Evolutionary conservation across 768 basidiomycete genomes (phyloP).

Genomic region (Pisolithus microcarpus): DNA sequence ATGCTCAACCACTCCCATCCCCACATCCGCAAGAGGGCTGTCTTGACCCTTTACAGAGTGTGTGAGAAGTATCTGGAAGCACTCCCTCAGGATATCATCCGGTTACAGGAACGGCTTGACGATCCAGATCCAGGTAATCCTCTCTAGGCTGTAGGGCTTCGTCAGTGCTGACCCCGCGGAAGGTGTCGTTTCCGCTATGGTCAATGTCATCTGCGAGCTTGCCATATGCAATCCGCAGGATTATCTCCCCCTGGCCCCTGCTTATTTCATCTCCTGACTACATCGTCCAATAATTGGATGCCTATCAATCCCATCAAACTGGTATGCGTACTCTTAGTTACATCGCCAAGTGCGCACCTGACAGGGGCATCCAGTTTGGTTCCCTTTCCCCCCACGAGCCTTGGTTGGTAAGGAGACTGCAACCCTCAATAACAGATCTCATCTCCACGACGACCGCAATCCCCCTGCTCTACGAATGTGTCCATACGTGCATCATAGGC

Average conservation of each 20-base stretch:
- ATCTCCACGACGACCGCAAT: slow-evolving; percentile 95
- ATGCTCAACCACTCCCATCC: slow-evolving; percentile 89
- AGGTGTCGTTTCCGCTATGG: too few relatives aligned
- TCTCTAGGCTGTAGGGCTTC: neutral
- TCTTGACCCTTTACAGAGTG: slow-evolving; percentile 76
- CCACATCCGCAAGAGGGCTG: slow-evolving; percentile 83
- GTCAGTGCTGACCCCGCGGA: too few relatives aligned
- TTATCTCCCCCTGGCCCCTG: too few relatives aligned
- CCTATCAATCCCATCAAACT: too few relatives aligned
- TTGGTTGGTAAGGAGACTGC: slow-evolving; percentile 87
- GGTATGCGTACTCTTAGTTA: too few relatives aligned
- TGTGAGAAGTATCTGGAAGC: slow-evolving; percentile 80
- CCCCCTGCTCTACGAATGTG: slow-evolving; percentile 94
- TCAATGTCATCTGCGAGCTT: slow-evolving; percentile 92
- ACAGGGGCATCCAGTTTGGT: too few relatives aligned
- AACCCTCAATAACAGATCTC: slow-evolving; percentile 89
- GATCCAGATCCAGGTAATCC: slow-evolving; percentile 62
- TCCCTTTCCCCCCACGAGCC: too few relatives aligned
- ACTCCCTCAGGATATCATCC: slow-evolving; percentile 51
- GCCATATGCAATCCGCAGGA: slow-evolving; percentile 72
- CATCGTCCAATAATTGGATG: too few relatives aligned
- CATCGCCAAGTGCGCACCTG: too few relatives aligned
- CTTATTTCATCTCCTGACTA: too few relatives aligned
- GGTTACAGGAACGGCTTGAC: slow-evolving; percentile 74
- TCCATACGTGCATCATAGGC: slow-evolving; percentile 95